These are phyloP conservation scores for Actinomucor elegans DNA, from an alignment of 371 early-diverging fungal species.

Conservation along the genomic window DNA sequence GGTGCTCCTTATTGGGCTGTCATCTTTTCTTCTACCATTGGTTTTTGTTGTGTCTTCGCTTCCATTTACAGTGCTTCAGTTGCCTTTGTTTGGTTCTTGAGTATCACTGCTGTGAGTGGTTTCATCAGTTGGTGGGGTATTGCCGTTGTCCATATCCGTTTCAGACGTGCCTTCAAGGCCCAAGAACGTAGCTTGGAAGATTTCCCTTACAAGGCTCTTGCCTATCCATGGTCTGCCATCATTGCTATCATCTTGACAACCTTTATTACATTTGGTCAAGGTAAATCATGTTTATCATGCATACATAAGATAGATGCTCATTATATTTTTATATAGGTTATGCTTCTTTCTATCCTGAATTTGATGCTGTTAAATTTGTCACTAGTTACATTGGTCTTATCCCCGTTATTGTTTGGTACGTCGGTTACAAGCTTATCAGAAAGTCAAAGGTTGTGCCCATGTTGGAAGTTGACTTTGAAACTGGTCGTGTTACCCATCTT, in stretches of 20 bases:
- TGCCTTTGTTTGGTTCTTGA: conserved; percentile 75
- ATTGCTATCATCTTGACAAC: conserved; percentile 43
- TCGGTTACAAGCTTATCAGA: conserved; percentile 46
- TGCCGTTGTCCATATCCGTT: conserved; percentile 74
- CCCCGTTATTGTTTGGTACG: conserved; percentile 45
- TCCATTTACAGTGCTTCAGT: conserved; percentile 44
- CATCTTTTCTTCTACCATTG: conserved; percentile 51
- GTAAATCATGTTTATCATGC: conserved; percentile 5
- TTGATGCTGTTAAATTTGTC: conserved; percentile 26
- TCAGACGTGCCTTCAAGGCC: conserved; percentile 73
- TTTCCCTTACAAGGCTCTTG: conserved; percentile 71
- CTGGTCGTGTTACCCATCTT: conserved; percentile 28
- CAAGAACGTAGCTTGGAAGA: conserved; percentile 69
- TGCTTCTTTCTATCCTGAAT: conserved; percentile 25
- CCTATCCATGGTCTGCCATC: conserved; percentile 67
- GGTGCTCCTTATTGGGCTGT: conserved; percentile 68
- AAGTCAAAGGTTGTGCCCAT: conserved; percentile 58
- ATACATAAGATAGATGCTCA: not conserved
- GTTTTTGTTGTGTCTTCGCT: conserved; percentile 56
- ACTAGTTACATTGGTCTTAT: conserved; percentile 45
- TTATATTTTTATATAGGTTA: conserved; percentile 18
- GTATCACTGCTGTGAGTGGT: conserved; percentile 72
- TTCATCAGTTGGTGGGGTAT: conserved; percentile 83
- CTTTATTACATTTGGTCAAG: conserved; percentile 61
- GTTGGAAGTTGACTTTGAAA: conserved; percentile 40